Conservation (phyloP, 305 asterid species). For the Fraxinus xanthoxyloides region DNA sequence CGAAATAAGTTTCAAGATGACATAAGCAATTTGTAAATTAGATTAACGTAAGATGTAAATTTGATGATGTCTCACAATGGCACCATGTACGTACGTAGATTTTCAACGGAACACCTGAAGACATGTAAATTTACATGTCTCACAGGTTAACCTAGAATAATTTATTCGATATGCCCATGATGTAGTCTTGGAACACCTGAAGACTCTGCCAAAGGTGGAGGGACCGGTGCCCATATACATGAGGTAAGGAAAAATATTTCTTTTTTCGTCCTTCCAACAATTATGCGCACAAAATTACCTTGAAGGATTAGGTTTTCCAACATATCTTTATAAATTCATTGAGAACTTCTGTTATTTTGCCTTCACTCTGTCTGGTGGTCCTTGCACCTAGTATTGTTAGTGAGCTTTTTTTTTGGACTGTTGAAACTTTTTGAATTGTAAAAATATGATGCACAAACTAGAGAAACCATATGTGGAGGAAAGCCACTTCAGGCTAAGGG, state of each 20-base stretch:
- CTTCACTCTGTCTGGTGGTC: neutral
- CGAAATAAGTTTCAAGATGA: too few species aligned
- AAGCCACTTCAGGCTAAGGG: neutral
- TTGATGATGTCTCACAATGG: too few species aligned
- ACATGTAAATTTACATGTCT: too few species aligned
- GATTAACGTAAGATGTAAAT: too few species aligned
- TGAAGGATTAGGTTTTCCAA: neutral
- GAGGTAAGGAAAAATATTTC: constrained; percentile 40
- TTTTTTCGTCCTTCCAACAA: neutral
- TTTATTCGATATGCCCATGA: too few species aligned
- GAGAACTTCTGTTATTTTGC: neutral
- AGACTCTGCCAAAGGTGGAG: constrained; percentile 68
- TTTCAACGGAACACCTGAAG: too few species aligned
- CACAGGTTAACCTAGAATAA: too few species aligned
- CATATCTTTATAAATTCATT: neutral
- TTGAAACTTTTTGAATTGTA: neutral
- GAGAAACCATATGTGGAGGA: neutral
- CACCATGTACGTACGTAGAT: too few species aligned
- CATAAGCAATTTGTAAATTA: too few species aligned
- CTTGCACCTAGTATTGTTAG: neutral
- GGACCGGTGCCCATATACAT: constrained; percentile 89
- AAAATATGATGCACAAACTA: neutral
- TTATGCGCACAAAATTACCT: neutral
- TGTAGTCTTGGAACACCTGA: constrained; percentile 78
- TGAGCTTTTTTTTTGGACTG: neutral